Evolutionary conservation across 148 eudicot genomes (phyloP), one percentile per base, ranked within the genome.

Genomic region (Fallopia convolvulus): DNA sequence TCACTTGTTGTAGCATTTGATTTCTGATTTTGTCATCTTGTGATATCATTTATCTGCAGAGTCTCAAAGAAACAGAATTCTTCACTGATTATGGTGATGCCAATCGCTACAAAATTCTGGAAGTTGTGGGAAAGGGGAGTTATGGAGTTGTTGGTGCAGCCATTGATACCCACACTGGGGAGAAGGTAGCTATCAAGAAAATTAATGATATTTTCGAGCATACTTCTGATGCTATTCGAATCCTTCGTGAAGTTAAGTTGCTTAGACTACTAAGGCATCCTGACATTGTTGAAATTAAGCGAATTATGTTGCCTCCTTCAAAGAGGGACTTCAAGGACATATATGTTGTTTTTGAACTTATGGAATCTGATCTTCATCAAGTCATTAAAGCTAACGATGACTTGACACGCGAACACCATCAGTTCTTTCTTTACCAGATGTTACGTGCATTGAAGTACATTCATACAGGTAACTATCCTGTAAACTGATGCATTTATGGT

Each of bases 61-160:
- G 83, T 52, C 72, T 60, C 20, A 89, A 89, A 70, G 92, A 88
- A 72, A 55, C 85, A 3, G 98, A 91, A 8, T 89, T 91, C 79
- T 93, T 93, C 83, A 89, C 96, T 6, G 98, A 88, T 52, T 89
- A 91, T 82, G 98, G 91, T 77, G 98, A 89, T 77, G 88, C 90
- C 33, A 89, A 83, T 72, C 79, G 96, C 68, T 93, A 93, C 86
- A 89, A 91, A 85, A 88, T 89, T 84, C 84, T 93, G 56, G 96
- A 90, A 82, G 84, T 89, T 74, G 85, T 93, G 23, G 96, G 98
- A 48, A 89, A 88, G 83, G 98, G 98, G 76, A 90, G 96, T 77
- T 93, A 93, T 86, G 98, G 97, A 78, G 92, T 90, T 83, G 98
- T 93, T 63, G 91, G 96, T 78, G 89, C 98, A 32, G 98, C 98